These are phyloP conservation scores for Sarocladium brachiariae DNA, from an alignment of 2,329 filamentous ascomycete species.

Conservation along the genomic window DNA sequence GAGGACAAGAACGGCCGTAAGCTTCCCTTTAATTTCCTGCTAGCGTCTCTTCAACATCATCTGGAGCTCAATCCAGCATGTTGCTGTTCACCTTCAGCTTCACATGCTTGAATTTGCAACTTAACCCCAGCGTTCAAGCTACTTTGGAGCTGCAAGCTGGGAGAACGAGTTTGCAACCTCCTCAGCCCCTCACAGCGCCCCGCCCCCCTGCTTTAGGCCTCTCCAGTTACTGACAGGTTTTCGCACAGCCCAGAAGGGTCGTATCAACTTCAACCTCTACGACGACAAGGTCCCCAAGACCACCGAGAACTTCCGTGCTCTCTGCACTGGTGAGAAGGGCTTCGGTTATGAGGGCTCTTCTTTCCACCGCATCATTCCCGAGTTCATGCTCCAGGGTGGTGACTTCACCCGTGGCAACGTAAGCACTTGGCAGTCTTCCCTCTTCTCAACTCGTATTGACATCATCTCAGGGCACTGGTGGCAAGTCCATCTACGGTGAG, in stretches of 20 bases:
- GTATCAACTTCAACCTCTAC: slow-evolving; percentile 86
- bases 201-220: not conserved
- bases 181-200: slow-evolving; percentile 1
- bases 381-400: slow-evolving; percentile 95
- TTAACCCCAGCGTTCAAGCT: not conserved
- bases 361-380: slow-evolving; percentile 89
- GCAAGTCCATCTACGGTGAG: slow-evolving; percentile 91
- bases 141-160: not conserved
- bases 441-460: slow-evolving; percentile 15
- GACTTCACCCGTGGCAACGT: slow-evolving; percentile 92
- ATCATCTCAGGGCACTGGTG: slow-evolving; percentile 66
- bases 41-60: not conserved
- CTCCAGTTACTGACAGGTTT: slow-evolving; percentile 16
- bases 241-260: slow-evolving; percentile 59
- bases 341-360: slow-evolving; percentile 75
- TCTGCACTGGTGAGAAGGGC: slow-evolving; percentile 75
- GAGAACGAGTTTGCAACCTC: slow-evolving; percentile 7
- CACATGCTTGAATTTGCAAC: not conserved
- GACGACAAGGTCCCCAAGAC: slow-evolving; percentile 85
- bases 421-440: slow-evolving; percentile 32
- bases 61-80: not conserved
- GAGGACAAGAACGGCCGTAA: slow-evolving; percentile 37
- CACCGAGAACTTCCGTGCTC: slow-evolving; percentile 73
- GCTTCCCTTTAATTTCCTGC: not conserved
- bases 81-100: not conserved